Evolutionary conservation across 2,329 filamentous ascomycete genomes (phyloP).

Genomic region (Curvularia verruculosa): DNA sequence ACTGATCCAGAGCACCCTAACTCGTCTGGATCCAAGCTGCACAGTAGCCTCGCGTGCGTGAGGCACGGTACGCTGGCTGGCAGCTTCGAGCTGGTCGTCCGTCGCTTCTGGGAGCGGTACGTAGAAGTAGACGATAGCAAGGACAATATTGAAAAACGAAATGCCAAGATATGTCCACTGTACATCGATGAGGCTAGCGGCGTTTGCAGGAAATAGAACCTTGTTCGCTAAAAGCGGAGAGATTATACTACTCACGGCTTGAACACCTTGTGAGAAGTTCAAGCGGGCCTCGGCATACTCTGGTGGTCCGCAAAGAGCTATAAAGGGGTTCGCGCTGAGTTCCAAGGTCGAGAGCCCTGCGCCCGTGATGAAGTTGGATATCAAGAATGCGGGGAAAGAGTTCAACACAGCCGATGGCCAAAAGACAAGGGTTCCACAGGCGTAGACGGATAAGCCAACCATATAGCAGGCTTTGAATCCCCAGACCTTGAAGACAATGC

Average conservation of each 20-base stretch:
- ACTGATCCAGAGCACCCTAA: conserved; percentile 63
- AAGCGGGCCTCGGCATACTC: conserved; percentile 66
- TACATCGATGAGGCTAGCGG: conserved; percentile 62
- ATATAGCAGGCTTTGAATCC: conserved; percentile 69
- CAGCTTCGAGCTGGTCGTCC: conserved; percentile 63
- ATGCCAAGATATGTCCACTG: conserved; percentile 71
- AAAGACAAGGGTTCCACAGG: conserved; percentile 66
- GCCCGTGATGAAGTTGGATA: conserved; percentile 68
- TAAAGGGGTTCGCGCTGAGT: conserved; percentile 67
- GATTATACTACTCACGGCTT: conserved; percentile 65
- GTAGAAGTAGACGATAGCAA: conserved; percentile 67
- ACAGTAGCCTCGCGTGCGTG: conserved; percentile 51
- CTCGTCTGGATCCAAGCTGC: conserved; percentile 43
- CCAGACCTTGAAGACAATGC: conserved; percentile 62
- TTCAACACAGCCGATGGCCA: conserved; percentile 69
- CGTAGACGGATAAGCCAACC: conserved; percentile 65
- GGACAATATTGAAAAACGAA: conserved; percentile 63
- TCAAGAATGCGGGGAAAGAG: conserved; percentile 64
- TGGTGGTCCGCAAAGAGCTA: conserved; percentile 65
- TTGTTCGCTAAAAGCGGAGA: conserved; percentile 65
- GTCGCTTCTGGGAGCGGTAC: conserved; percentile 67
- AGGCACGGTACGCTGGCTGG: conserved; percentile 53
- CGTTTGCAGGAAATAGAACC: conserved; percentile 61
- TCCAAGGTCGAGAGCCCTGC: conserved; percentile 66
- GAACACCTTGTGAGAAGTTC: conserved; percentile 66